Evolutionary conservation across 768 basidiomycete genomes (phyloP).

Genomic region (Ramaria rubella): DNA sequence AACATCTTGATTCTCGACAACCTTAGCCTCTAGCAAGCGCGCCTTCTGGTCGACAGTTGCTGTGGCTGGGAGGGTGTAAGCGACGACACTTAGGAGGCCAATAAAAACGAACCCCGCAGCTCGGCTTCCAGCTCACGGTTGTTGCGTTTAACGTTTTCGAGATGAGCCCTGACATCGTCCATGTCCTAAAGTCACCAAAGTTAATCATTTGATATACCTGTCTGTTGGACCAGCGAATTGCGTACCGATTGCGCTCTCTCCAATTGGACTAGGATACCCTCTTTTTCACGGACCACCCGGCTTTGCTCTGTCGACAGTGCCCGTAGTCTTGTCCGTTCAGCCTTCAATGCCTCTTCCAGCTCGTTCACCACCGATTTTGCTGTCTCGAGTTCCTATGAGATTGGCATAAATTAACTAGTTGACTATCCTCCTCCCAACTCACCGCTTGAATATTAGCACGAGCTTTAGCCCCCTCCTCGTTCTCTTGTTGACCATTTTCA

Average conservation of each 20-base stretch:
- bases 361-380: constrained; percentile 60
- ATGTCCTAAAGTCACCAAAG: constrained; percentile 52
- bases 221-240: constrained; percentile 17
- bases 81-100: background rate
- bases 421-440: constrained; percentile 15
- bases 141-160: constrained; percentile 65
- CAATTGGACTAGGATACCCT: constrained; percentile 54
- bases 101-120: constrained; percentile 49
- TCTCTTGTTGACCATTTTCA: constrained; percentile 40
- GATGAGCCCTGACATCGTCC: constrained; percentile 63
- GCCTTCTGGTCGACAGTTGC: constrained; percentile 67
- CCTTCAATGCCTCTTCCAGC: constrained; percentile 64
- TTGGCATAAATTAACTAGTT: background rate
- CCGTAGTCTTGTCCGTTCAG: constrained; percentile 62
- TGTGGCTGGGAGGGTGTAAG: constrained; percentile 38
- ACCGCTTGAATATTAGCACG: constrained; percentile 46
- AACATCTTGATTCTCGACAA: constrained; percentile 59
- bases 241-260: constrained; percentile 67
- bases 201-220: background rate
- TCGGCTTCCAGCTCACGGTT: constrained; percentile 70
- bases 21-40: constrained; percentile 57
- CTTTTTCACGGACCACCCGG: constrained; percentile 56
- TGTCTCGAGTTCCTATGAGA: constrained; percentile 57
- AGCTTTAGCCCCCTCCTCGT: constrained; percentile 40
- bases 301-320: constrained; percentile 58